A percentile compares a stretch with the other conserved stretches of the same genome.
Conservation (phyloP, 495 filamentous ascomycete genomes). For the Achaetomiella virescens region DNA sequence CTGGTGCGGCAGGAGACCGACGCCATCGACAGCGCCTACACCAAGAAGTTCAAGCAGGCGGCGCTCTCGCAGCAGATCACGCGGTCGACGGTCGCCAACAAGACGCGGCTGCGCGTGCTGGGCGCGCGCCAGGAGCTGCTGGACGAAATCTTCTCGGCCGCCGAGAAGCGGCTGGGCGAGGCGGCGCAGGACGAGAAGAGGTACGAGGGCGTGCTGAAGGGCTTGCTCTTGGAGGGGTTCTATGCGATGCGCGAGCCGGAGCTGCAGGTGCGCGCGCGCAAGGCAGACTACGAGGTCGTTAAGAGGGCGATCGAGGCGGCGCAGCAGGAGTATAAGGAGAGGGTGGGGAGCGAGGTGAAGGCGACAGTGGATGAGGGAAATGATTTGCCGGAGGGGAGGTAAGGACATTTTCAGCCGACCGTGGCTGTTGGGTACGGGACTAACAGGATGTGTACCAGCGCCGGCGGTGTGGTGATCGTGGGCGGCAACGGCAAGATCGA, state of each 20-base stretch:
- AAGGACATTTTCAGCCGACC: conserved; percentile 30
- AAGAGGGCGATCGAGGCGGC: conserved; percentile 72
- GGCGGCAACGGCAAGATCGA: conserved; percentile 90
- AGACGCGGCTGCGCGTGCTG: conserved; percentile 83
- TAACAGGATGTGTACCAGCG: conserved; percentile 43
- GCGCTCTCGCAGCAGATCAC: conserved; percentile 97
- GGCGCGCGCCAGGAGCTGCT: conserved; percentile 80
- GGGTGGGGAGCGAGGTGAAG: conserved; percentile 56
- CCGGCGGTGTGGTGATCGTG: conserved; percentile 75
- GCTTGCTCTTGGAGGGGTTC: conserved; percentile 79
- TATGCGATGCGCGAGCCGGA: conserved; percentile 80
- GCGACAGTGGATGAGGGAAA: conserved; percentile 69
- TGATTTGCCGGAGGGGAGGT: conserved; percentile 77
- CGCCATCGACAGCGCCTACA: conserved; percentile 84
- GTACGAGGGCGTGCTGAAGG: conserved; percentile 70
- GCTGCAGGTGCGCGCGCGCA: conserved; percentile 62
- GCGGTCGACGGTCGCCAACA: conserved; percentile 88
- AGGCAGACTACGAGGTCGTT: conserved; percentile 68
- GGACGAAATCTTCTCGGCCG: conserved; percentile 82
- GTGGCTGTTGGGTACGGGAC: neutral
- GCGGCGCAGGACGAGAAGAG: conserved; percentile 61
- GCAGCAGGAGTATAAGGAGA: conserved; percentile 72
- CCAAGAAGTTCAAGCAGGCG: conserved; percentile 97
- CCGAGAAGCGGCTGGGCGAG: conserved; percentile 57
- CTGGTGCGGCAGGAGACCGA: conserved; percentile 91